Conservation (phyloP, 768 basidiomycete species). For the Nevesoporus exiguus region DNA sequence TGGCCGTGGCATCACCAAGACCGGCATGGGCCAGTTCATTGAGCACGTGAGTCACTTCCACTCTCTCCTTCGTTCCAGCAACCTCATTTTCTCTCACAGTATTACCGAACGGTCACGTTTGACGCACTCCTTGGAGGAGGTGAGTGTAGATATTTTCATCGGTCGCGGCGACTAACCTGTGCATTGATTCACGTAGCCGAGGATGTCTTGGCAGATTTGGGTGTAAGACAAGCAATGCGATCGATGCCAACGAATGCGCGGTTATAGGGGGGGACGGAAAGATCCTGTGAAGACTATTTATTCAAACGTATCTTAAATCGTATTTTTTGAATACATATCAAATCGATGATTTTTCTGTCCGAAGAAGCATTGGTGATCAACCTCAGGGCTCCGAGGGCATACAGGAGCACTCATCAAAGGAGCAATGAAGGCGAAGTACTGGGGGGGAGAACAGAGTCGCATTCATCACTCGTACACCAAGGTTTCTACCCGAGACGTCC, state of each 20-base stretch:
- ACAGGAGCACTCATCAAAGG: too few species aligned
- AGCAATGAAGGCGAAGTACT: too few species aligned
- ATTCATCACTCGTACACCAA: too few species aligned
- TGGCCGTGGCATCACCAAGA: slow-evolving; percentile 78
- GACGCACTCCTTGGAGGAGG: slow-evolving; percentile 64
- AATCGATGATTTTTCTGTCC: not conserved
- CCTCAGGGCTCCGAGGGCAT: too few species aligned
- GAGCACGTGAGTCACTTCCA: slow-evolving; percentile 44
- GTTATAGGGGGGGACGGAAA: slow-evolving; percentile 36
- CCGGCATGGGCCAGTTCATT: slow-evolving; percentile 61
- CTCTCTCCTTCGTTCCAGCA: not conserved
- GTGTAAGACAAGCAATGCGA: slow-evolving; percentile 77
- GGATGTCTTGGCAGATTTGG: slow-evolving; percentile 73
- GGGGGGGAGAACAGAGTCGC: too few species aligned
- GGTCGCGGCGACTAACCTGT: not conserved
- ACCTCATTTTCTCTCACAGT: slow-evolving; percentile 22
- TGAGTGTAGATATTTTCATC: slow-evolving; percentile 17
- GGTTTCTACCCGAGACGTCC: too few species aligned
- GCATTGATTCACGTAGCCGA: slow-evolving; percentile 43
- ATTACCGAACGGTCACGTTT: slow-evolving; percentile 31
- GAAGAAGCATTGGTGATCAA: not conserved
- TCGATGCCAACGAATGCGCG: slow-evolving; percentile 67
- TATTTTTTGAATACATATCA: not conserved
- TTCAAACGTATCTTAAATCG: not conserved
- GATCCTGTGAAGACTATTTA: slow-evolving; percentile 1